Conservation (phyloP, 768 basidiomycete species). For the Termitomyces sp. region DNA sequence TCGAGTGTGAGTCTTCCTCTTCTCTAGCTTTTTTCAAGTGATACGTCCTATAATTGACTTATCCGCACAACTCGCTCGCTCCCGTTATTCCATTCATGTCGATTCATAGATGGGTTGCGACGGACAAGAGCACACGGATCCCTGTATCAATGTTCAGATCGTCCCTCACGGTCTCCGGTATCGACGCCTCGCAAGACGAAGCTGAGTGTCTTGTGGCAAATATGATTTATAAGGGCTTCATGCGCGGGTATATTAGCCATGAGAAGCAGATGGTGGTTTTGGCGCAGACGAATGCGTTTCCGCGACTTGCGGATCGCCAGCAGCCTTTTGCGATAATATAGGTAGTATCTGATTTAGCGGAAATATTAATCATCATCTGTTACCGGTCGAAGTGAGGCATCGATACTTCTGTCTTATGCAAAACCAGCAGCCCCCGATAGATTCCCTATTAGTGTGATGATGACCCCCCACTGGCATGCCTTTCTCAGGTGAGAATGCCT, state of each 20-base stretch:
- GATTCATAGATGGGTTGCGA: slow-evolving; percentile 69
- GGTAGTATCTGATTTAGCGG: background rate
- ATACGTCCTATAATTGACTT: slow-evolving; percentile 8
- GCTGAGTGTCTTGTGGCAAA: slow-evolving; percentile 94
- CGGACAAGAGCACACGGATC: slow-evolving; percentile 72
- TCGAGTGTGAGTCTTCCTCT: slow-evolving; percentile 52
- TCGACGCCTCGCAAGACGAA: slow-evolving; percentile 72
- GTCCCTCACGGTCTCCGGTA: slow-evolving; percentile 71
- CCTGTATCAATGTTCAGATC: slow-evolving; percentile 78
- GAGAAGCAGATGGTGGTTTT: slow-evolving; percentile 93
- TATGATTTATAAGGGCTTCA: slow-evolving; percentile 91
- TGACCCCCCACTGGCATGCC: background rate
- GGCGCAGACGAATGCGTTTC: slow-evolving; percentile 78
- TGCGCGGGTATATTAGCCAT: slow-evolving; percentile 96
- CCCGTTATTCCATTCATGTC: background rate
- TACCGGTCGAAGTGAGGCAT: background rate
- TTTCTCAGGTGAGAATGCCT: background rate
- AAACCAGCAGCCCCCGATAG: background rate
- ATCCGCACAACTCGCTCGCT: background rate
- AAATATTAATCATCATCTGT: background rate
- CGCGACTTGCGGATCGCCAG: slow-evolving; percentile 62
- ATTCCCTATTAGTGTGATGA: too few species aligned
- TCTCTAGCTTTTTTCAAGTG: background rate
- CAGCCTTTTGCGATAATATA: slow-evolving; percentile 48
- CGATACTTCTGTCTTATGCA: background rate